Base-by-base conservation (phyloP, 306 rosid species). In the Glycine latifolia region DNA sequence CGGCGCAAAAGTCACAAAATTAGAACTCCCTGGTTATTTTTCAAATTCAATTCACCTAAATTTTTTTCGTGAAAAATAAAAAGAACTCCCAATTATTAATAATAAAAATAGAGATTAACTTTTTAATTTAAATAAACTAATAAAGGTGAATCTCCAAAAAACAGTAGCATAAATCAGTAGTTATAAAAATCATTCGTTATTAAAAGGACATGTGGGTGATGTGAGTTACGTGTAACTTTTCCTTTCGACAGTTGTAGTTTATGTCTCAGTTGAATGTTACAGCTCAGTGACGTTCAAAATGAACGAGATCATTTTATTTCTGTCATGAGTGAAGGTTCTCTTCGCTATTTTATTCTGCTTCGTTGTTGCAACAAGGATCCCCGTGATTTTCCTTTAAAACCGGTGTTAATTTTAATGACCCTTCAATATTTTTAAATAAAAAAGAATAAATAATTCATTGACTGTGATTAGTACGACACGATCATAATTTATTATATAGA, bases 301-400 rank as follows among this genome's bases (percentile, higher is more conserved):
- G 6, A 3, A 56, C 39, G 79, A 16, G 72, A 72, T 80, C 69
- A 83, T 86, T 82, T 77, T 16, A 68, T 69, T 65, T 79, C n/a
- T n/a, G 8, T 13, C 69, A 43, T 16, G 56, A 33, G 66, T 52
- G 79, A 73, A 60, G 16, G 31, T 54, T 67, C 8, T 16, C 10
- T 33, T 58, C 61, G 52, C 71, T 67, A 10, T 76, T 86, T 66
- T 43, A 67, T 80, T 83, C 80, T 47, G 84, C 83, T 77, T 75
- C 85, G 79, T 82, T 93, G 89, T 94, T 88, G 85, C 92, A 94
- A 88, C 91, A 62, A 86, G 81, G 90, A 78, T 41, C 76, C 4
- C 14, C 50, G 82, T 85, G 91, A 86, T 88, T 88, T 93, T 90
- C 90, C 86, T 87, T 85, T 86, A 12, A 85, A 76, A 79, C 78